phyloP scores from a whole-genome alignment of 495 filamentous ascomycete species.

The Oidiodendron maius region DNA sequence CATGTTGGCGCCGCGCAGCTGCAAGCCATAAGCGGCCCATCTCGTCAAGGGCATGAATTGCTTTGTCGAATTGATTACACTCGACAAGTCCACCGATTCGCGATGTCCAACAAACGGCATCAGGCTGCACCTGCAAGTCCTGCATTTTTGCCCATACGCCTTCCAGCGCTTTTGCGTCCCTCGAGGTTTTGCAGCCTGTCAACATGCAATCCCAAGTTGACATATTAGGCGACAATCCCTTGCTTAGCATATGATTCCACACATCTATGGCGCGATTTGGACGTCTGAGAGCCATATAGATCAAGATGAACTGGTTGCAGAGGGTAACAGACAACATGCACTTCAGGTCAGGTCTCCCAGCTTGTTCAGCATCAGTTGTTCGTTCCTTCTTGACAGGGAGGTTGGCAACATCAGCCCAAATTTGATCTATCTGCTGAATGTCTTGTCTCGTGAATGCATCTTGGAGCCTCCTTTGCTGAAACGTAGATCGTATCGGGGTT shows the following conservation, averaged over 20 bases:
- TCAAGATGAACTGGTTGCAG: constrained; percentile 50
- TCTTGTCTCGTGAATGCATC: constrained; percentile 10
- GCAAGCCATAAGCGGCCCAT: constrained; percentile 50
- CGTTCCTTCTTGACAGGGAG: constrained; percentile 5
- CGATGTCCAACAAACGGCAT: constrained; percentile 53
- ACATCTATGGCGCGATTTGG: constrained; percentile 45
- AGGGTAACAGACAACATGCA: constrained; percentile 23
- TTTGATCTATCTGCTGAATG: constrained; percentile 6
- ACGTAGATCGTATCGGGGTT: neutral
- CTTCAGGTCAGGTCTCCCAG: neutral
- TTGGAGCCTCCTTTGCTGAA: constrained; percentile 13
- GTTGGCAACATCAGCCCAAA: constrained; percentile 14
- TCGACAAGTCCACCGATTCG: constrained; percentile 55
- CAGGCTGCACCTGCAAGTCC: constrained; percentile 44
- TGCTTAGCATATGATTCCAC: constrained; percentile 51
- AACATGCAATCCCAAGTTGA: constrained; percentile 62
- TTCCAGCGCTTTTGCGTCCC: constrained; percentile 44
- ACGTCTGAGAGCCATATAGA: constrained; percentile 42
- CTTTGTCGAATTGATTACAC: constrained; percentile 36
- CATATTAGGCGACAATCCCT: constrained; percentile 43
- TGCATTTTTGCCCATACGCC: constrained; percentile 54
- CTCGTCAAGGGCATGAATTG: constrained; percentile 50
- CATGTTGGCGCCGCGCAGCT: constrained; percentile 12
- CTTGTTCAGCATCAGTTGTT: neutral
- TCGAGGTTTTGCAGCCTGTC: constrained; percentile 42